phyloP scores from a whole-genome alignment of 768 basidiomycete genomes.

The Brasilioporus rufonigricans region DNA sequence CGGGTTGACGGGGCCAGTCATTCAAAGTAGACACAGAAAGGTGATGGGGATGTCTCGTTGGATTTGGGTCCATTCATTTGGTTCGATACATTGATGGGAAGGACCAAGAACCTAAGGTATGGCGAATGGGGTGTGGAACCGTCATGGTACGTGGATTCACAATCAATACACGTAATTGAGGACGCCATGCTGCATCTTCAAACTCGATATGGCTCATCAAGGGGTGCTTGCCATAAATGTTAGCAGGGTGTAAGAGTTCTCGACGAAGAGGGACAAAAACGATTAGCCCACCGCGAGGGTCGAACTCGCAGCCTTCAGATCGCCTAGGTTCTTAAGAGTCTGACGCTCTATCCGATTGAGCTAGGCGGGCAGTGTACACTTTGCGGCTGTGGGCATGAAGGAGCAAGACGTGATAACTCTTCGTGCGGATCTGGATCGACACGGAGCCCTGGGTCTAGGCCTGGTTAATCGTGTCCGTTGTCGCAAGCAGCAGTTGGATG shows the following conservation, averaged over 20 bases:
- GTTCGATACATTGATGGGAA: neutral
- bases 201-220: too few relatives aligned
- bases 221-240: neutral
- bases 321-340: conserved; percentile 46
- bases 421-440: neutral
- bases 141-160: neutral
- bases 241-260: neutral
- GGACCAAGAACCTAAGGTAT: neutral
- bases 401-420: neutral
- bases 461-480: neutral
- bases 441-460: neutral
- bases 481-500: neutral
- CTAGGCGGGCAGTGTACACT: conserved; percentile 45
- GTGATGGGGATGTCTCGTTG: neutral
- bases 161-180: neutral
- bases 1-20: neutral
- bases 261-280: neutral
- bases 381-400: accelerated
- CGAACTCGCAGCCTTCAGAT: conserved; percentile 66
- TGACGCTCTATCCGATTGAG: conserved; percentile 70
- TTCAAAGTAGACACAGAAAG: neutral
- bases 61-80: neutral
- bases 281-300: conserved; percentile 60
- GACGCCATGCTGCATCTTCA: too few relatives aligned
- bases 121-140: too few relatives aligned